Percentiles rank a stretch among this genome's conserved stretches.
phyloP scores from a whole-genome alignment of 2,329 filamentous ascomycete genomes.

The Fusarium sarcochroum region DNA sequence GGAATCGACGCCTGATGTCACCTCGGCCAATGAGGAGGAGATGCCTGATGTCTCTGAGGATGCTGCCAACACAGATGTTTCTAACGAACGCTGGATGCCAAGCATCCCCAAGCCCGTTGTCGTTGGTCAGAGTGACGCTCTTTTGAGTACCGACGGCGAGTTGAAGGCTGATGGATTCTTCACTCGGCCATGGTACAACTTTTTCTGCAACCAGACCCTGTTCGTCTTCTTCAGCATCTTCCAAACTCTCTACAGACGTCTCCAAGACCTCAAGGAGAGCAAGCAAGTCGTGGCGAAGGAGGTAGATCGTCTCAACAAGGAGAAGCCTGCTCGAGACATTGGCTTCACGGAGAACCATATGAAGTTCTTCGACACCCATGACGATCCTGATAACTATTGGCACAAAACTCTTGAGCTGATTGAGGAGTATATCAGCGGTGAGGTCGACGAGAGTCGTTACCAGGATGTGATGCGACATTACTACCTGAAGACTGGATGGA shows the following conservation, averaged over 20 bases:
- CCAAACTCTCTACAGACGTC: constrained; percentile 87
- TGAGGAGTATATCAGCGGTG: constrained; percentile 86
- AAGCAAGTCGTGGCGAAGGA: constrained; percentile 80
- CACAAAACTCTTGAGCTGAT: constrained; percentile 86
- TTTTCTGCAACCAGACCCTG: constrained; percentile 92
- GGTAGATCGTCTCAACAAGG: constrained; percentile 78
- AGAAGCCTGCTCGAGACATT: constrained; percentile 86
- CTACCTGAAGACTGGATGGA: constrained; percentile 92
- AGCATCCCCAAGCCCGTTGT: constrained; percentile 70
- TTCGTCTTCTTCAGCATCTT: constrained; percentile 97
- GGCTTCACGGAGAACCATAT: constrained; percentile 84
- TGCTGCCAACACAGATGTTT: constrained; percentile 70
- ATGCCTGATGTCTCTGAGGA: constrained; percentile 74
- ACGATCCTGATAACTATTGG: constrained; percentile 80
- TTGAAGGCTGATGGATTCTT: constrained; percentile 86
- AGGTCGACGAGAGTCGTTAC: constrained; percentile 85
- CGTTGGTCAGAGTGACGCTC: constrained; percentile 65
- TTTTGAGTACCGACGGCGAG: constrained; percentile 71
- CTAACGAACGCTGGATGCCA: constrained; percentile 76
- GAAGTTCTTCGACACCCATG: constrained; percentile 80
- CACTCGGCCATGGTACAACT: constrained; percentile 83
- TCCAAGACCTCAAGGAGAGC: constrained; percentile 86
- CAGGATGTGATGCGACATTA: constrained; percentile 93
- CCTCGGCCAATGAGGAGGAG: constrained; percentile 84
- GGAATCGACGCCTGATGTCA: constrained; percentile 88